phyloP scores from a whole-genome alignment of 495 filamentous ascomycete species.

The Pseudomonodictys pantanalensis region DNA sequence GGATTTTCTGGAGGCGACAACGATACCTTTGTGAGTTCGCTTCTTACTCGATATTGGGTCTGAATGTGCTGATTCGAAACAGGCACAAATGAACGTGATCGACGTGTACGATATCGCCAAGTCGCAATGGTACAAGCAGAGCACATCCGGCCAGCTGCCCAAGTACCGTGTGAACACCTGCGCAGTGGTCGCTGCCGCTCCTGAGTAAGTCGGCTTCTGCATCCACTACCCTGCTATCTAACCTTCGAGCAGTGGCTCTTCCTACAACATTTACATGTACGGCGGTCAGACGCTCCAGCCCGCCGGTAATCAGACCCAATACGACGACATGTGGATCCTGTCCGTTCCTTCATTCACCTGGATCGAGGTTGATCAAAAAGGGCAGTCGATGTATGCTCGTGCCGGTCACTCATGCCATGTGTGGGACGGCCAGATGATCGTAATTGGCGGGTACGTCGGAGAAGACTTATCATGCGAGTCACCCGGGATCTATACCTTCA shows the following conservation, averaged over 20 bases:
- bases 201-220: conserved; percentile 36
- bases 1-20: conserved; percentile 67
- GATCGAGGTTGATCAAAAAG: conserved; percentile 58
- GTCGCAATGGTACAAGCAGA: conserved; percentile 76
- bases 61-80: not conserved
- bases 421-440: conserved; percentile 67
- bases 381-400: conserved; percentile 54
- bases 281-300: conserved; percentile 70
- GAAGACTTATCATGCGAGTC: conserved; percentile 60
- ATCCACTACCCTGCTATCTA: not conserved
- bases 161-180: conserved; percentile 70
- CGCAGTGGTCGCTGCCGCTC: conserved; percentile 65
- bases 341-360: conserved; percentile 72
- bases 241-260: conserved; percentile 53
- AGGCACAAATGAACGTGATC: conserved; percentile 67
- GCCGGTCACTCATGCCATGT: conserved; percentile 69
- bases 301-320: conserved; percentile 58
- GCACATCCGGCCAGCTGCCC: conserved; percentile 61
- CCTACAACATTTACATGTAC: conserved; percentile 72
- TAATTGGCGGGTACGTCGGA: conserved; percentile 69
- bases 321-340: conserved; percentile 74
- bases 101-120: conserved; percentile 74
- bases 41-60: not conserved
- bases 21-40: conserved; percentile 51
- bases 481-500: conserved; percentile 69